Percentiles rank a stretch among this genome's conserved stretches.
phyloP scores from a whole-genome alignment of 345 rosid genomes.

The Heritiera littoralis region DNA sequence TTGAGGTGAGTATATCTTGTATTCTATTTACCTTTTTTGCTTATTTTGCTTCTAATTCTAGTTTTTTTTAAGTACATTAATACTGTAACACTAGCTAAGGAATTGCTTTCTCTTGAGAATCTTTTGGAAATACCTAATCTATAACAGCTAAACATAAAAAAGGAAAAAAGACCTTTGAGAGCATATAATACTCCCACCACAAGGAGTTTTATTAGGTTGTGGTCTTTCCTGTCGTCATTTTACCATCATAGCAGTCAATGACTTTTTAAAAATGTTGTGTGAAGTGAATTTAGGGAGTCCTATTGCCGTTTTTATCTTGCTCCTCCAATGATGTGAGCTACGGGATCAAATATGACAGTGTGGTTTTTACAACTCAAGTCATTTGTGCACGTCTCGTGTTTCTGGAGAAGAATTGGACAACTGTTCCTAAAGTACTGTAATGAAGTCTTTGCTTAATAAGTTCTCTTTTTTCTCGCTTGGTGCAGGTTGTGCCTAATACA shows the following conservation, averaged over 20 bases:
- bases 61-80: neutral
- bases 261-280: neutral
- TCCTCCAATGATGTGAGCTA: neutral
- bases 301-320: neutral
- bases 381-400: neutral
- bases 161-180: neutral
- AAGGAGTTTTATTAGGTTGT: neutral
- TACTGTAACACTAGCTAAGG: neutral
- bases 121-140: neutral
- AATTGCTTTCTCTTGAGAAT: neutral
- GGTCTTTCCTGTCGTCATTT: neutral
- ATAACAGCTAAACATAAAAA: neutral
- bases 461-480: neutral
- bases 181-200: neutral
- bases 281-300: neutral
- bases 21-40: neutral
- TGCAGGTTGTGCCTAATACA: slow-evolving; percentile 90
- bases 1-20: slow-evolving; percentile 64
- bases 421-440: neutral
- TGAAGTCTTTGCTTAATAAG: neutral
- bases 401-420: neutral
- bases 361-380: neutral
- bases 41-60: neutral
- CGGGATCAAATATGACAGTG: neutral
- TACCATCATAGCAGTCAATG: neutral